Evolutionary conservation across 768 basidiomycete species (phyloP).

Genomic region (Tylopilus subfusipes): DNA sequence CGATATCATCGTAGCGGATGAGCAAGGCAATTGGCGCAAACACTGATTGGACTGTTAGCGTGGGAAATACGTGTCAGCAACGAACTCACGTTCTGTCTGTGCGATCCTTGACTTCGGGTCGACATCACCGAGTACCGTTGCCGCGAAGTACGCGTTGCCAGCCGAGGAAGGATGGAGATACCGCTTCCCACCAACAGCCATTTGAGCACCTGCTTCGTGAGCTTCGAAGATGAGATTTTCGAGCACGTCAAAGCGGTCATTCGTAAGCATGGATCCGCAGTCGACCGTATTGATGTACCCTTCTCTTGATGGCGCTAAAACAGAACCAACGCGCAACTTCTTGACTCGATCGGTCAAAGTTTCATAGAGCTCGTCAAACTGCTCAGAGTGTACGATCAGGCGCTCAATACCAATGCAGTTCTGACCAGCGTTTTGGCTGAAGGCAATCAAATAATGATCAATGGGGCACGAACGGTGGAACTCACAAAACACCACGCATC

Average conservation of each 20-base stretch:
- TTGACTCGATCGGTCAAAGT: constrained; percentile 60
- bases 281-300: constrained; percentile 75
- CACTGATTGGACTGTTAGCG: constrained; percentile 45
- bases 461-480: constrained; percentile 11
- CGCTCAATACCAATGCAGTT: constrained; percentile 98
- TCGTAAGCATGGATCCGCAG: constrained; percentile 83
- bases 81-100: constrained; percentile 60
- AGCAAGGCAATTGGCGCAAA: constrained; percentile 92
- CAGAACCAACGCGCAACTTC: constrained; percentile 75
- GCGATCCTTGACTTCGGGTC: constrained; percentile 70
- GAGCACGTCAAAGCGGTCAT: constrained; percentile 65
- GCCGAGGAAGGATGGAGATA: constrained; percentile 65
- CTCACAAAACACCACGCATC: constrained; percentile 92
- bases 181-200: constrained; percentile 58
- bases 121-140: constrained; percentile 84
- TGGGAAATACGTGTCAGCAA: background rate
- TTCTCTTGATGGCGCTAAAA: constrained; percentile 61
- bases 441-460: background rate
- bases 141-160: constrained; percentile 78
- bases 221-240: constrained; percentile 70
- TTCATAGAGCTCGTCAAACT: constrained; percentile 72
- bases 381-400: constrained; percentile 75
- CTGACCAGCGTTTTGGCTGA: constrained; percentile 88
- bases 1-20: constrained; percentile 77
- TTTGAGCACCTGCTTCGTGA: constrained; percentile 61